Evolutionary conservation across 768 basidiomycete genomes (phyloP), one percentile per base, ranked within the genome.

Genomic region (Chalciporus sphaerocephalus): DNA sequence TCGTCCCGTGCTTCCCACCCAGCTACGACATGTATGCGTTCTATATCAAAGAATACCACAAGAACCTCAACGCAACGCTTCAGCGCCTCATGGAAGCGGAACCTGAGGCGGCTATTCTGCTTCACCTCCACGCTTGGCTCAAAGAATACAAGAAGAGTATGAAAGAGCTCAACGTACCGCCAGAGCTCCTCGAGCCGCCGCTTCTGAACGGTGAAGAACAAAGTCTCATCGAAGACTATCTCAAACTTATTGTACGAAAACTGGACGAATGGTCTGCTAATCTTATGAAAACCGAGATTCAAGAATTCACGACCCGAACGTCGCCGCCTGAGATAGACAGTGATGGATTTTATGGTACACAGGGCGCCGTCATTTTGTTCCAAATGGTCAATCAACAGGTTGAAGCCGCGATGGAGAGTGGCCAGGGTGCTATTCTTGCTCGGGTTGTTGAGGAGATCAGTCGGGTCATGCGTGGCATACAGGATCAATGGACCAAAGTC

Each of bases 351-450:
- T 97, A 97, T 61, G 89, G 89, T 16, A 87, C 85, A 49, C 89
- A 96, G 61, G 89, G 94, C 34, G 86, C 94, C 15, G 81, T 95
- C 41, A 96, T 98, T 58, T 74, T 99, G 50, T 98, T 97, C 76
- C 90, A 96, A 68, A 93, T 98, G 87, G 86, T 97, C 55, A 98
- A 94, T 66, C 92, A 95, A 66, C 95, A 97, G 66, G 78, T 92
- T 47, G 95, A 98, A 59, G 76, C 92, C 13, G 94, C 94, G 8
- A 85, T 87, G 52, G 96, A 98, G 64, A 98, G 93, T 55, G 90
- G 91, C 6, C 96, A 98, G 63, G 93, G 92, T 25, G 82, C 87
- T 1, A 95, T 98, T 50, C 79, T 99, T 25, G 83, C 92, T 15
- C 83, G 87, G 8, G 93, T 96, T 45, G 82, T 98, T 32, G 80